These are phyloP conservation scores for Metschnikowia gelsemii DNA, from an alignment of 805 yeast genomes.

Conservation along the genomic window DNA sequence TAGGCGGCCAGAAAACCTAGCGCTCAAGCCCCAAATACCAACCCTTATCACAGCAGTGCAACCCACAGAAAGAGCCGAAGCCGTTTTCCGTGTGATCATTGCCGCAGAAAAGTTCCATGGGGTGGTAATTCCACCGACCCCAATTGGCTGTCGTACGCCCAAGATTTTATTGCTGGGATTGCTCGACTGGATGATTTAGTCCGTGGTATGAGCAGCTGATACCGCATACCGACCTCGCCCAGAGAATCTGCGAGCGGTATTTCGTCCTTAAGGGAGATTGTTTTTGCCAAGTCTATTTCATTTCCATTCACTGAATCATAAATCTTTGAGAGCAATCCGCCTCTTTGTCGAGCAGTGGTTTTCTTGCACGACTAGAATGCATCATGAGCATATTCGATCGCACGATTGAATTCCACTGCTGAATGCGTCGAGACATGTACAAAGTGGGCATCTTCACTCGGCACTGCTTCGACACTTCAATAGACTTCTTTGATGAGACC, in stretches of 20 bases:
- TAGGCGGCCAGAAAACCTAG: no score
- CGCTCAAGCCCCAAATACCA: no score
- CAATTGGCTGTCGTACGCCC: constrained; percentile 71
- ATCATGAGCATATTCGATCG: constrained; percentile 53
- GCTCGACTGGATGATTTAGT: constrained; percentile 63
- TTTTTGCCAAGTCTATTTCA: constrained; percentile 60
- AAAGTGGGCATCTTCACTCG: constrained; percentile 40
- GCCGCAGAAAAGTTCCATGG: constrained; percentile 88
- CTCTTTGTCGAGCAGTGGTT: constrained; percentile 57
- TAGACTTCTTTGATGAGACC: constrained; percentile 49
- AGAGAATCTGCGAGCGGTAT: constrained; percentile 68
- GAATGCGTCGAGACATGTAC: constrained; percentile 57
- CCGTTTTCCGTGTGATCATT: constrained; percentile 72
- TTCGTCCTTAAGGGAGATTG: constrained; percentile 71
- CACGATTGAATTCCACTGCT: constrained; percentile 48
- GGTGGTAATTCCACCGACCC: constrained; percentile 74
- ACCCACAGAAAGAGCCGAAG: constrained; percentile 79
- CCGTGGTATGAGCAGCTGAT: constrained; percentile 69
- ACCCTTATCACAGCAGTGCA: constrained; percentile 75
- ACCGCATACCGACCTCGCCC: constrained; percentile 85
- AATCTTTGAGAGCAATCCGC: constrained; percentile 51
- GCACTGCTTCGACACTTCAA: constrained; percentile 66
- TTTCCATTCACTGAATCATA: constrained; percentile 55
- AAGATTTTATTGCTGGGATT: constrained; percentile 50
- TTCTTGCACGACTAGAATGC: constrained; percentile 55